Base-by-base conservation (phyloP, 140 eudicot genomes). In the Oenanthe javanica region DNA sequence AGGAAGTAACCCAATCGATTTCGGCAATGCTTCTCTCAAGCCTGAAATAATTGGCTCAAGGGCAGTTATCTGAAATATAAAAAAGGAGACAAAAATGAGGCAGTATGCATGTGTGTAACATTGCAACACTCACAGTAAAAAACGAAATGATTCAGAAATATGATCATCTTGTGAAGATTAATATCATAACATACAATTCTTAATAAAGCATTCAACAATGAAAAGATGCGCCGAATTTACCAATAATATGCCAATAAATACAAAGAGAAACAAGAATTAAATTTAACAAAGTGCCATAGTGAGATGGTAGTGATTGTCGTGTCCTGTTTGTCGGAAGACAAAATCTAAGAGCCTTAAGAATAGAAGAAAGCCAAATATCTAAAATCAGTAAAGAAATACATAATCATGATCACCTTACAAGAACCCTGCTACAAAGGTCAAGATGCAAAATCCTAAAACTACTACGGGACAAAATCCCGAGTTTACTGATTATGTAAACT, bases 1-100 rank as follows among this genome's bases (percentile, higher is more conserved):
- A 84, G 99, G 93, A 79, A 95, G 97, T 79, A 95, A 85, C n/a
- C 97, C 97, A 54, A 95, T 89, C 47, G 99, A 92, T 81, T 92
- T 95, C 9, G 99, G 99, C 78, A 95, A 84, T 79, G 97, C 95
- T 82, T 92, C 99, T 89, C 93, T 96, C 85, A 95, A 77, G 79
- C 96, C 96, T 27, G 96, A 87, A 82, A 95, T 86, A 94, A 92
- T 75, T 76, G 99, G 97, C 80, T 95, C 97, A 40, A 95, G 89
- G 70, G 88, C 80, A 81, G 98, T 92, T 80, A 95, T 88, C 99
- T 92, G 96, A 73, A 81, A 84, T 38, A n/a, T 14, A 16, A 23
- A 48, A 85, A 45, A 81, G n/a, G 48, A 81, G 81, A 51, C 25
- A 75, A 81, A 55, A 78, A 23, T 75, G 61, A 48, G 59, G 40